Evolutionary conservation across 805 yeast species (phyloP), one percentile per base, ranked within the genome.

Genomic region (Priceomyces castillae): DNA sequence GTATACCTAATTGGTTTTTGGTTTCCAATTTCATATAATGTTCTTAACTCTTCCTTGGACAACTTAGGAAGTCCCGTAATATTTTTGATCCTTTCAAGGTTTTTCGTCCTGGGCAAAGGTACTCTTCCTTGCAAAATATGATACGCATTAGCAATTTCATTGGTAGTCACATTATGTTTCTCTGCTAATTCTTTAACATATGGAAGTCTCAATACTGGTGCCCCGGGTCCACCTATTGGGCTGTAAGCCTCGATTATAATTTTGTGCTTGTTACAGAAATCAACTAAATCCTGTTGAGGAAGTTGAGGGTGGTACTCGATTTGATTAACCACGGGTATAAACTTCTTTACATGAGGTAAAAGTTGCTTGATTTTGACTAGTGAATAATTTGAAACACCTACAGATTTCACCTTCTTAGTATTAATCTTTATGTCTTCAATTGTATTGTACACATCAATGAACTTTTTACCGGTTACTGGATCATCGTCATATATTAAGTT

Each of bases 301-400:
- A 84, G 68, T 54, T 82, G 81, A 0, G 89, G 84, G 56, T 76
- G 83, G 69, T 72, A 82, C 57, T 85, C 94, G 47, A 85, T 78
- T 61, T 86, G 92, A 54, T 84, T 77, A 30, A 84, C 81, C 45
- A 67, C 73, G 5, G 89, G 89, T 40, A 59, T 57, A 39, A 65
- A 65, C 7, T 80, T 74, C 36, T 76, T 56, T 3, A 53, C 43
- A 14, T 48, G 48, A 19, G 41, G 44, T 37, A 56, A 56, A 15
- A 77, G 58, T 19, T 56, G 62, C 49, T 83, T 66, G 42, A 84
- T 58, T 52, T 77, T 76, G 3, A 61, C 67, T 14, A 69, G 69
- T 14, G 79, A 65, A 52, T 81, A 82, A 59, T 86, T 85, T 11
- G 90, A 83, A 14, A 83, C 81, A n/a, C 94, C 94, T 47, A 86